Percentiles rank a stretch among this genome's conserved stretches.
Evolutionary conservation across 257 asterid species (phyloP).

Genomic region (Petrea volubilis): DNA sequence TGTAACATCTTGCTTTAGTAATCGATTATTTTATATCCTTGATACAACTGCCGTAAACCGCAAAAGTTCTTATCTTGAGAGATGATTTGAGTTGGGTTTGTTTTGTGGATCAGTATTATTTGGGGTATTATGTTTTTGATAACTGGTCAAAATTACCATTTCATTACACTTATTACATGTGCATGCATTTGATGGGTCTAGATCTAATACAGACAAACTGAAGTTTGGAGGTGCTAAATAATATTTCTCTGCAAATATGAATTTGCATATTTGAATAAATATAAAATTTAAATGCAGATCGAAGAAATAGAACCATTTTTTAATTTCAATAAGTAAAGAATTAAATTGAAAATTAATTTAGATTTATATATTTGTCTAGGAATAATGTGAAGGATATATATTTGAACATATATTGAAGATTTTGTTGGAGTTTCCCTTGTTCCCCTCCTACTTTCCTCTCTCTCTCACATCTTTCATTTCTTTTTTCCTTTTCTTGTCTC

Average conservation of each 20-base stretch:
- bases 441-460: no score
- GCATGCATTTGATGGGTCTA: background rate
- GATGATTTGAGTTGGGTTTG: background rate
- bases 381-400: no score
- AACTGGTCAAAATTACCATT: background rate
- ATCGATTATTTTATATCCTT: background rate
- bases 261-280: background rate
- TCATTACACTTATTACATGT: background rate
- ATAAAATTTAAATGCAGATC: no score
- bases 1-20: slow-evolving; percentile 1
- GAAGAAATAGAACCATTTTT: no score
- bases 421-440: no score
- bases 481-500: no score
- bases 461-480: no score
- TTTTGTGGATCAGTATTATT: background rate
- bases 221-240: background rate
- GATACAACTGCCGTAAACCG: background rate
- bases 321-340: no score
- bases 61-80: background rate
- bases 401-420: no score
- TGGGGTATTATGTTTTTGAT: background rate
- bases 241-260: background rate
- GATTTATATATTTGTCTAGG: no score
- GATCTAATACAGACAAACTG: background rate
- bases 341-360: no score